phyloP scores from a whole-genome alignment of 1,284 basidiomycete genomes.

The Cutaneotrichosporon sp. region DNA sequence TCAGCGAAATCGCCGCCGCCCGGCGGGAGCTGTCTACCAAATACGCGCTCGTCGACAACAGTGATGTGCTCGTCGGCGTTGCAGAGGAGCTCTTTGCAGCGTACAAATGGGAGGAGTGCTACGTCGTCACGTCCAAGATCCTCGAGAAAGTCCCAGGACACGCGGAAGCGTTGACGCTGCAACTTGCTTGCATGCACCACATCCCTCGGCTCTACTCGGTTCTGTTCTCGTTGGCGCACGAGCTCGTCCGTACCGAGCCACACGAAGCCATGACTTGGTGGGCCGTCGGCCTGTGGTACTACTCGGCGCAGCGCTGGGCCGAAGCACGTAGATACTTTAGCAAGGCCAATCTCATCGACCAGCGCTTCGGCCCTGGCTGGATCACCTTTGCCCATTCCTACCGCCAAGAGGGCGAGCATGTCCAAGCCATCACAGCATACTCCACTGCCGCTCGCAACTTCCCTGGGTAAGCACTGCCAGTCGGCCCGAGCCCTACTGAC shows the following conservation, averaged over 20 bases:
- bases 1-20: slow-evolving; percentile 71
- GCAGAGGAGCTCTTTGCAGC: slow-evolving; percentile 85
- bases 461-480: slow-evolving; percentile 62
- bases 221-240: slow-evolving; percentile 91
- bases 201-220: slow-evolving; percentile 82
- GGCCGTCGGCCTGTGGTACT: slow-evolving; percentile 96
- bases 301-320: slow-evolving; percentile 74
- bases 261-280: slow-evolving; percentile 94
- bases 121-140: slow-evolving; percentile 80
- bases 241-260: slow-evolving; percentile 88
- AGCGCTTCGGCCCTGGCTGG: slow-evolving; percentile 93
- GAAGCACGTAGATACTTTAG: slow-evolving; percentile 90
- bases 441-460: slow-evolving; percentile 93
- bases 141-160: slow-evolving; percentile 74
- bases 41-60: slow-evolving; percentile 77
- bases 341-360: slow-evolving; percentile 95
- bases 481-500: background rate
- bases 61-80: slow-evolving; percentile 84
- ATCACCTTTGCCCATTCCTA: slow-evolving; percentile 97
- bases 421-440: slow-evolving; percentile 96
- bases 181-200: slow-evolving; percentile 97
- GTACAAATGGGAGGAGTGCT: slow-evolving; percentile 92
- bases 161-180: slow-evolving; percentile 78
- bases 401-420: slow-evolving; percentile 94
- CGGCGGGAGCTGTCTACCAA: slow-evolving; percentile 68